Base-by-base conservation (phyloP, 2,329 filamentous ascomycete genomes). In the Aureobasidium zeae region DNA sequence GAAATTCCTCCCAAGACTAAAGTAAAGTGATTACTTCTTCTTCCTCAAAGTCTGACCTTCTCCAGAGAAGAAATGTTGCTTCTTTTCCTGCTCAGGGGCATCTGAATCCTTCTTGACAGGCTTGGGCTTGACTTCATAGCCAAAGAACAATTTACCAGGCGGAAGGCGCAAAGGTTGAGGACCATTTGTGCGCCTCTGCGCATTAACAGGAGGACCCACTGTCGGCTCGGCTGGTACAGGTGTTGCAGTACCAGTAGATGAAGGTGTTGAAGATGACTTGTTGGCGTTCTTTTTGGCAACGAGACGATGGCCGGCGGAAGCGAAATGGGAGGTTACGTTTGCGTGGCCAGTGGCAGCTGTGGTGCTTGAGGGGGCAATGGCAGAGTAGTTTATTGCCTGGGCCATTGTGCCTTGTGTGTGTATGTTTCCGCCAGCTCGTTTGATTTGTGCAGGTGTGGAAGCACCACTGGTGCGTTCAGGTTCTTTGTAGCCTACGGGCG, bases 331-430 rank as follows among this genome's bases (percentile, higher is more conserved):
- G 0, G 81, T 76, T 2, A 74, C 71, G 4, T 77, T 76, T 52
- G 72, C 73, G 9, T 76, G 76, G 26, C 77, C 78, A 7, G 71
- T 70, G 5, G 76, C 76, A 11, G 77, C 79, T 11, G 79, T 73
- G 2, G 72, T 76, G 5, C 85, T 75, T 3, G 79, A 79, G 1
- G 91, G 88, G 0, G 87, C 86, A 52, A 98, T 94, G 22, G 87
- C 77, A 41, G 79, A 76, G 64, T 96, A 98, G 69, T 95, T 95
- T 70, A 98, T 96, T n/a, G 86, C 78, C 56, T 94, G 86, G 0
- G 91, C 88, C 91, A 98, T 98, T 48, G 81, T 88, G 9, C 91
- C 91, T 55, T 94, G 85, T 49, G 72, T 78, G 62, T 93, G 87
- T 17, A 95, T 63, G 12, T 83, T 66, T 4, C 88, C 86, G 20